Evolutionary conservation across 2,329 filamentous ascomycete genomes (phyloP).

Genomic region (Sarocladium brachiariae): DNA sequence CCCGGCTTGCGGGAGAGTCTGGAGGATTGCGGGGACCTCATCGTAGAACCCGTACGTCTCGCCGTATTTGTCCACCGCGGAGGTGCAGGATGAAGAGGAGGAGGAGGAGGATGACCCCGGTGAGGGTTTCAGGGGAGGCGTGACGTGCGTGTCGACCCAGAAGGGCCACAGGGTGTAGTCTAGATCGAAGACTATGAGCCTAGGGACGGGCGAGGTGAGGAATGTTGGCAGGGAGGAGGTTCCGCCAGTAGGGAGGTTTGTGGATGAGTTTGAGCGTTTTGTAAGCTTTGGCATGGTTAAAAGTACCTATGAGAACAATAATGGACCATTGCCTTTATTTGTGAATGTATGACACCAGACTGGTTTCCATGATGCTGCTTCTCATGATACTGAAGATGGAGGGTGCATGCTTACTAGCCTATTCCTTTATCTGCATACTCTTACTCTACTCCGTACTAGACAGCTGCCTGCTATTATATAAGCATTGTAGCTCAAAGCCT

Average conservation of each 20-base stretch:
- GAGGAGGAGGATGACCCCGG: constrained; percentile 29
- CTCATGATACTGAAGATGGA: no score
- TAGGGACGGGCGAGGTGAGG: constrained; percentile 62
- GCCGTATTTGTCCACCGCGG: constrained; percentile 48
- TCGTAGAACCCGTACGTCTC: constrained; percentile 65
- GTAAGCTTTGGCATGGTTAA: constrained; percentile 6
- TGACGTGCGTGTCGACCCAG: constrained; percentile 92
- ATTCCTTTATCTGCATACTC: no score
- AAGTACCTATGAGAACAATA: no score
- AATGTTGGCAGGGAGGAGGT: constrained; percentile 28
- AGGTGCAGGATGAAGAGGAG: constrained; percentile 28
- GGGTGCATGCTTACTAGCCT: no score
- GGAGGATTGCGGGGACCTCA: constrained; percentile 61
- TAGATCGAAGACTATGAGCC: constrained; percentile 85
- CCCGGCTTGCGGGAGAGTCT: constrained; percentile 42
- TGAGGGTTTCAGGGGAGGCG: constrained; percentile 57
- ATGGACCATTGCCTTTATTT: no score
- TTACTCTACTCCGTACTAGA: no score
- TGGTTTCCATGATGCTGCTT: no score
- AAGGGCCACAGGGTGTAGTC: constrained; percentile 99
- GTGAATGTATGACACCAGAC: no score
- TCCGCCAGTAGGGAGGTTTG: background rate
- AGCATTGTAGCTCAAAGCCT: no score
- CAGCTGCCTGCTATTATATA: no score
- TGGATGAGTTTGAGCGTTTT: background rate